Base-by-base conservation (phyloP, 306 rosid species). In the Carpinus viminea region DNA sequence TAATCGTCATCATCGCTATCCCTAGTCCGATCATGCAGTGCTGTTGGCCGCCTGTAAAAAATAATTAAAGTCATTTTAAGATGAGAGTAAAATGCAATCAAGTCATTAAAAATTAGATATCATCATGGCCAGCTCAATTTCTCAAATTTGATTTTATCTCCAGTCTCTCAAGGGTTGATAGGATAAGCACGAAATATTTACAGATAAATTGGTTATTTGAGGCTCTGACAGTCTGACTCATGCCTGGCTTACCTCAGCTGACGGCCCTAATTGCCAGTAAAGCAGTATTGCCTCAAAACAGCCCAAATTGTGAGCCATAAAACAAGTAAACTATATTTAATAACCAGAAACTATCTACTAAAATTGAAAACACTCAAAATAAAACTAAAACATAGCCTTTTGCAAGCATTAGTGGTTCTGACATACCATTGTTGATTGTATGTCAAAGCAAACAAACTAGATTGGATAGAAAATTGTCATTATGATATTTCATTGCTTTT, bases 1-100 rank as follows among this genome's bases (percentile, higher is more conserved):
- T 90, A 96, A 81, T 93, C 99, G 76, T 96, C 99, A 84, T 96
- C 98, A 26, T 92, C 98, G 57, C 97, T 95, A 73, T 96, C 99
- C 91, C 97, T 91, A 68, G 72, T 86, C 74, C 98, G 88, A 83
- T 96, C 99, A 48, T 91, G 99, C 84, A 96, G 78, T 7, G 97
- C 89, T 47, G 97, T 88, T 46, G 99, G 99, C 79, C 99, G 90
- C 96, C 99, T 96, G 88, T 59, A 50, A 85, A 45, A 90, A 74
- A 73, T 57, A 31, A 31, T 31, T 31, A 31, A 31, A 81, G 81
- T 31, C 66, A 68, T 72, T 31, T 79, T 55, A 66, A 82, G 72
- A 70, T 43, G 31, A 62, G 1, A 43, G 16, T 8, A 18, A 41
- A 10, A 36, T 48, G 24, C 31, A 8, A 24, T 24, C 31, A 0